Evolutionary conservation across 2,329 filamentous ascomycete species (phyloP), one percentile per base, ranked within the genome.

Genomic region (Diplodia sapinea): DNA sequence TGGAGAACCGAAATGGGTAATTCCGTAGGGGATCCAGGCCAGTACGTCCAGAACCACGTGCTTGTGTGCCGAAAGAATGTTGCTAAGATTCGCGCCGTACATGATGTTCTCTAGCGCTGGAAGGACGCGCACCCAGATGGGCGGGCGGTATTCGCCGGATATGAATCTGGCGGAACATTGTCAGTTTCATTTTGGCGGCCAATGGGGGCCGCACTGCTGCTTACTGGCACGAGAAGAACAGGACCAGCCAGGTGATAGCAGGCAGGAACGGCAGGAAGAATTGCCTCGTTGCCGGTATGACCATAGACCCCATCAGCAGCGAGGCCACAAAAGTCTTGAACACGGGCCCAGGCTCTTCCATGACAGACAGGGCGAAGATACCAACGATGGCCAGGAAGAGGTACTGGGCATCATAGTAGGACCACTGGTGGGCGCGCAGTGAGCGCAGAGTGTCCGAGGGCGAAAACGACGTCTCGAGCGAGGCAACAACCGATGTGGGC

Each of bases 101-200:
- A 98, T 86, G 70, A 98, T 95, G 79, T 98, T 97, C 81, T 98
- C 94, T 71, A 98, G 87, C 20, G 94, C 93, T 4, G 94, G 94
- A 43, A 98, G 86, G 33, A 98, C 93, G 75, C 94, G 93, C 72
- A 97, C 94, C 92, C 93, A 97, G 74, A 97, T 97, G 70, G 93
- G 91, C 69, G 94, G 94, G 72, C 94, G 89, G 82, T 93, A 95
- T 76, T 94, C 91, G 72, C 89, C 87, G 47, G 93, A 91, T 73
- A 97, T 94, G 81, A 96, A 97, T 76, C 93, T 96, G 75, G 68
- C 20, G 56, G 26, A 31, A 52, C n/a, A 20, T 31, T 15, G 66
- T 59, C 51, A 63, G 50, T 47, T 26, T 65, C 49, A 23, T 56
- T 4, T 20, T 38, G 50, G 12, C 43, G 47, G 40, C 61, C 51